Base-by-base conservation (phyloP, 1,139 yeast species). In the Sugiyamaella neomexicana region DNA sequence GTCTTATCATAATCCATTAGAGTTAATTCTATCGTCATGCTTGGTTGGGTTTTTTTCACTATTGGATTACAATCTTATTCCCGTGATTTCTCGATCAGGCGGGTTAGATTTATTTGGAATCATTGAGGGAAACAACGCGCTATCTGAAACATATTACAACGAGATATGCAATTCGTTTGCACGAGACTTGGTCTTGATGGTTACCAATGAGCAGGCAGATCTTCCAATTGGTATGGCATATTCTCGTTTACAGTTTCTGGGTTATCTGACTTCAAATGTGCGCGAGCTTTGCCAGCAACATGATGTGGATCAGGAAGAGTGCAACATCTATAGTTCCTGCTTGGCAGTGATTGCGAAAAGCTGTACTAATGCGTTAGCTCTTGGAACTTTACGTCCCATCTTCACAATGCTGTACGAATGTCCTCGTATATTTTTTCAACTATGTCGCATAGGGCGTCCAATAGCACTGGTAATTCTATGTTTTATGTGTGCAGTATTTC, bases 51-150 rank as follows among this genome's bases (percentile, higher is more conserved):
- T 43, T 10, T 44, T 49, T 20, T n/a, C 48, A 5, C 20, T 53
- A 17, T 27, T 49, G 20, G 51, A 53, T 36, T 43, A 31, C n/a
- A 37, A 32, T 12, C 42, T 40, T 6, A 41, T 45, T 4, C 56
- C 56, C 2, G 51, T 53, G 27, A 13, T 53, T 20, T 48, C 55
- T 2, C 31, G 44, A 6, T 13, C 53, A 1, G 52, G 52, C 7
- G 50, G 50, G n/a, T 25, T 53, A n/a, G 56, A 53, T 38, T 5
- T 46, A 8, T 48, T 49, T 27, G 53, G 53, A n/a, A 40, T 53
- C 12, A 36, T 42, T 27, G 44, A 41, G 27, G 55, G 55, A 8
- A 52, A 42, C 13, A 37, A 27, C n/a, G 55, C 45, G 2, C 40
- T 52, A 9, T 46, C 47, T 29, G 23, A 36, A 7, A 52, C 55